Percentiles rank a stretch among this genome's conserved stretches.
Evolutionary conservation across 768 basidiomycete genomes (phyloP).

Genomic region (Leucosporidium scottii): DNA sequence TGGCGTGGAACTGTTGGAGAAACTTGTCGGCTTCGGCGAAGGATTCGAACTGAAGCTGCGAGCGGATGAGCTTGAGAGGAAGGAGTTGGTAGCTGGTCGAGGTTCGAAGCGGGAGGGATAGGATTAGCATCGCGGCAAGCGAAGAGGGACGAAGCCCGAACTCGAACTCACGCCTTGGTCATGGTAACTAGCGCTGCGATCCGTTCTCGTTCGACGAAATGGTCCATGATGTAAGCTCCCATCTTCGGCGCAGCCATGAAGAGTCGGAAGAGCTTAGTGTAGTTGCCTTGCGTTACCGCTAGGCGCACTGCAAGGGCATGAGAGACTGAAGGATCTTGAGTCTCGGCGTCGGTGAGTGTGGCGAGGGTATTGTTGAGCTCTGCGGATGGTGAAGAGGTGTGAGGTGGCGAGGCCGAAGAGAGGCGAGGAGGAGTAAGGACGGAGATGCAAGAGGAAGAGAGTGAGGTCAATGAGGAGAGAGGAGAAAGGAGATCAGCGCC

Average conservation of each 20-base stretch:
- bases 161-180: conserved; percentile 67
- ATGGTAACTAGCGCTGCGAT: conserved; percentile 79
- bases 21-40: conserved; percentile 60
- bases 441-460: background rate
- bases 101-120: background rate
- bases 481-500: background rate
- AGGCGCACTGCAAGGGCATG: conserved; percentile 87
- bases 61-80: conserved; percentile 65
- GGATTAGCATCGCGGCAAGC: conserved; percentile 21
- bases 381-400: too few relatives aligned
- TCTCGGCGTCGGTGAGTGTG: conserved; percentile 91
- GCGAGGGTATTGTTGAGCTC: conserved; percentile 95
- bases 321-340: conserved; percentile 65
- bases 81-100: conserved; percentile 66
- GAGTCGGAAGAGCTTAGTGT: conserved; percentile 80
- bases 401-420: too few relatives aligned
- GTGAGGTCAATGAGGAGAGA: background rate
- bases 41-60: conserved; percentile 77
- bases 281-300: conserved; percentile 85
- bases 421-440: background rate
- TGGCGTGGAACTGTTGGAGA: conserved; percentile 61
- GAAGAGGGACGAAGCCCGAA: conserved; percentile 6
- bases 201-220: conserved; percentile 88
- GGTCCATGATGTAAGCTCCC: conserved; percentile 99
- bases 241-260: conserved; percentile 81